Conservation (phyloP, 441 rosid genomes). For the Aquilaria agallochum region DNA sequence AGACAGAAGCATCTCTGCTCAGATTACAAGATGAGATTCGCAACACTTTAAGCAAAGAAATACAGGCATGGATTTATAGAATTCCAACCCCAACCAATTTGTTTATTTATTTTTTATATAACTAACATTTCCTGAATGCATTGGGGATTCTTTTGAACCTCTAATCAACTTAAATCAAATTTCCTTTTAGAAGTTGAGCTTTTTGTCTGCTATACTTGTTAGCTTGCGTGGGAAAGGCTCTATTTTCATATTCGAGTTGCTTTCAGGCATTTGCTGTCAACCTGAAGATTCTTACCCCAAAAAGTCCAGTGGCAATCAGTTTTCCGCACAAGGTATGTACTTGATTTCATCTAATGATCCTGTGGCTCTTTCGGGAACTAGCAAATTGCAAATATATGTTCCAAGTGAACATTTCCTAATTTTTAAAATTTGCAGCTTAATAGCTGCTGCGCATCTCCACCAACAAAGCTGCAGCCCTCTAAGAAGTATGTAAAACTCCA, state of each 20-base stretch:
- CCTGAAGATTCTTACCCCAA: constrained; percentile 24
- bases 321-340: constrained; percentile 41
- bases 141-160: too few species aligned
- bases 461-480: constrained; percentile 26
- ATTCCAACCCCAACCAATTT: constrained; percentile 1
- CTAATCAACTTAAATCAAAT: too few species aligned
- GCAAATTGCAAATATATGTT: not conserved
- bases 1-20: constrained; percentile 44
- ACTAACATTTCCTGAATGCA: constrained; percentile 1
- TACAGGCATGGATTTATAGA: constrained; percentile 42
- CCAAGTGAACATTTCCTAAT: constrained; percentile 8
- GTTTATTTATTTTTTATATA: constrained; percentile 1
- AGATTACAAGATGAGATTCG: constrained; percentile 49
- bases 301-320: constrained; percentile 21
- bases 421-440: constrained; percentile 33
- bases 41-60: constrained; percentile 43
- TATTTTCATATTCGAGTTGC: constrained; percentile 5
- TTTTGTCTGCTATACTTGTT: not conserved
- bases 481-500: constrained; percentile 39
- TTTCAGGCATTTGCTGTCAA: constrained; percentile 34
- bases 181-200: too few species aligned
- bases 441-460: constrained; percentile 18
- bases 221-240: constrained; percentile 2
- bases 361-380: constrained; percentile 3
- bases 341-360: constrained; percentile 5